Evolutionary conservation across 306 rosid genomes (phyloP).

Genomic region (Vigna radiata): DNA sequence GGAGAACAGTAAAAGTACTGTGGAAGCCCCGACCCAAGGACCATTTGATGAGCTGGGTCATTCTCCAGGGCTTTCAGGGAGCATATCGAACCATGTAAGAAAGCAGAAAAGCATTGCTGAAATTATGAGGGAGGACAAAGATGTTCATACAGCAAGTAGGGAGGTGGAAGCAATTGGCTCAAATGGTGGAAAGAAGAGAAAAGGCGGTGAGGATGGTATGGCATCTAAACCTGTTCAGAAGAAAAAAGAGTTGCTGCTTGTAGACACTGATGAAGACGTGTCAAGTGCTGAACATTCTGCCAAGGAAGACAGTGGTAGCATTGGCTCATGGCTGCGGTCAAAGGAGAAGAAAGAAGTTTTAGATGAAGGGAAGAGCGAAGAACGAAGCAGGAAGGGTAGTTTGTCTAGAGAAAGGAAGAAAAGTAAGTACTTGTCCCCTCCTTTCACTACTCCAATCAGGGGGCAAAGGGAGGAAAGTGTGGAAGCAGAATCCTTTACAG

Average conservation of each 20-base stretch:
- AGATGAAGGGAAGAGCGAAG: slow-evolving; percentile 41
- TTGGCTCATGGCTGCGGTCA: slow-evolving; percentile 21
- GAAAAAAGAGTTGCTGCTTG: slow-evolving; percentile 46
- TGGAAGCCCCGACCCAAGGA: slow-evolving; percentile 62
- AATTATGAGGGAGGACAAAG: slow-evolving; percentile 59
- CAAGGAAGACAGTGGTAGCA: slow-evolving; percentile 42
- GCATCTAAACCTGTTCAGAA: slow-evolving; percentile 40
- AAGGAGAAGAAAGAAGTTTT: slow-evolving; percentile 45
- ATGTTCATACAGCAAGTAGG: slow-evolving; percentile 38
- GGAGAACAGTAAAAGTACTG: slow-evolving; percentile 23
- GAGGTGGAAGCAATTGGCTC: slow-evolving; percentile 40
- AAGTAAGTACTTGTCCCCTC: slow-evolving; percentile 90
- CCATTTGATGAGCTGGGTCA: slow-evolving; percentile 56
- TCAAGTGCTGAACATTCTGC: slow-evolving; percentile 39
- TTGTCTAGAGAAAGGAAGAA: slow-evolving; percentile 74
- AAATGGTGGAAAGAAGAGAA: slow-evolving; percentile 51
- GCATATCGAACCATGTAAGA: slow-evolving; percentile 54
- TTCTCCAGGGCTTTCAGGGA: slow-evolving; percentile 43
- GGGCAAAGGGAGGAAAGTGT: slow-evolving; percentile 46
- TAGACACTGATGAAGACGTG: slow-evolving; percentile 31
- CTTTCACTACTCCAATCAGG: slow-evolving; percentile 61
- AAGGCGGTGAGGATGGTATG: slow-evolving; percentile 41
- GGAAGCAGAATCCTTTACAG: slow-evolving; percentile 42
- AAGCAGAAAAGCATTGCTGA: slow-evolving; percentile 84
- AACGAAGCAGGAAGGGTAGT: slow-evolving; percentile 45